Evolutionary conservation across 2,329 filamentous ascomycete species (phyloP), one percentile per base, ranked within the genome.

Genomic region (Aspergillus fischeri): DNA sequence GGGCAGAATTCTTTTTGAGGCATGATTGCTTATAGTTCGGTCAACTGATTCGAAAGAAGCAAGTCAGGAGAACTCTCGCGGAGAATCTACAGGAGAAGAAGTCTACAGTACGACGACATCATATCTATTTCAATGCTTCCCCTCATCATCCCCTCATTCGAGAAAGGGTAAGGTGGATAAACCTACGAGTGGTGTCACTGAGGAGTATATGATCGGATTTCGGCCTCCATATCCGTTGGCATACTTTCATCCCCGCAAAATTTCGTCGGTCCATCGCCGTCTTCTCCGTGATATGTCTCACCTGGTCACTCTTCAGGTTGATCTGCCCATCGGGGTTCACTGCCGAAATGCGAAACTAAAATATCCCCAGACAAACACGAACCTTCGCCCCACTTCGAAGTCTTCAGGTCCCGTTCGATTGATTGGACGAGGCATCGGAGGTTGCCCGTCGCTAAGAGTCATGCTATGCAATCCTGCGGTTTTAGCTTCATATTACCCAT

Each of bases 1-100:
- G 74, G 73, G 44, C 78, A 73, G 52, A 71, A 72, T 65, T 83
- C 81, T 60, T 76, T 73, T 63, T 82, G 80, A 61, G 78, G 78
- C 80, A 82, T 80, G 67, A 44, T 55, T 53, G n/a, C 20, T 35
- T 38, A 38, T 38, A 38, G 14, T 38, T 38, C 32, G 32, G 5
- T 38, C 32, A 38, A 35, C 17, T 35, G 14, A 38, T 38, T 17
- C 32, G 50, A 56, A 41, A 52, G 50, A 50, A 50, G 38, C 7
- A 17, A 9, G 14, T 14, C 49, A 17, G 21, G 25, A 45, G 4
- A 17, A 17, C 32, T 17, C 32, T 38, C 32, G 5, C 32, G 14
- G 14, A 38, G 3, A 17, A 14, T 38, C 17, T 38, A 38, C 32
- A 17, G 32, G 5, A 38, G 32, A 7, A 38, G 14, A 38, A 7